These are phyloP conservation scores for Calycina marina DNA, from an alignment of 2,329 filamentous ascomycete genomes.

Conservation along the genomic window DNA sequence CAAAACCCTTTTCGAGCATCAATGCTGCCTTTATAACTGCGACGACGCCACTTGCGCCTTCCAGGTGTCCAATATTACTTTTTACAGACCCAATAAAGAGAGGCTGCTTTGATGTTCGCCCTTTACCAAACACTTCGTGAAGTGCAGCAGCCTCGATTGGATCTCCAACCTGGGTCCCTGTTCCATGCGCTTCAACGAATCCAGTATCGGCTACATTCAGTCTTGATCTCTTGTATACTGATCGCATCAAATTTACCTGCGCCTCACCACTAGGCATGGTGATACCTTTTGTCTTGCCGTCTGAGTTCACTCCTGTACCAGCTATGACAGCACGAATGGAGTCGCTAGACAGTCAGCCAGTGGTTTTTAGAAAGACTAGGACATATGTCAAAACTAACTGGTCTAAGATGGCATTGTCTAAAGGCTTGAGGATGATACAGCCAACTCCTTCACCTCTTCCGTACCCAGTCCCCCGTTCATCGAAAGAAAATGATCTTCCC, in stretches of 20 bases:
- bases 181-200: constrained; percentile 28
- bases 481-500: too few relatives aligned
- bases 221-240: too few relatives aligned
- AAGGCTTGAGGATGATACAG: constrained; percentile 42
- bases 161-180: background rate
- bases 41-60: constrained; percentile 6
- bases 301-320: too few relatives aligned
- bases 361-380: too few relatives aligned
- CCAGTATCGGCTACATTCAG: too few relatives aligned
- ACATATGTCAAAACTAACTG: too few relatives aligned
- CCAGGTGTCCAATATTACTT: constrained; percentile 13
- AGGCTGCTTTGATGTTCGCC: background rate
- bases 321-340: too few relatives aligned
- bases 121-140: background rate
- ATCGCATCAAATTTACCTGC: too few relatives aligned
- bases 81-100: background rate
- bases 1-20: constrained; percentile 19
- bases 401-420: constrained; percentile 39
- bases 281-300: too few relatives aligned
- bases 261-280: too few relatives aligned
- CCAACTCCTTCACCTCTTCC: constrained; percentile 46
- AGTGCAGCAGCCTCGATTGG: background rate
- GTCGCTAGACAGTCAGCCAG: too few relatives aligned
- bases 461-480: constrained; percentile 45
- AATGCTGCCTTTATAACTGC: constrained; percentile 8